These are phyloP conservation scores for Curvularia sp. DNA, from an alignment of 2,329 filamentous ascomycete genomes.

Conservation along the genomic window DNA sequence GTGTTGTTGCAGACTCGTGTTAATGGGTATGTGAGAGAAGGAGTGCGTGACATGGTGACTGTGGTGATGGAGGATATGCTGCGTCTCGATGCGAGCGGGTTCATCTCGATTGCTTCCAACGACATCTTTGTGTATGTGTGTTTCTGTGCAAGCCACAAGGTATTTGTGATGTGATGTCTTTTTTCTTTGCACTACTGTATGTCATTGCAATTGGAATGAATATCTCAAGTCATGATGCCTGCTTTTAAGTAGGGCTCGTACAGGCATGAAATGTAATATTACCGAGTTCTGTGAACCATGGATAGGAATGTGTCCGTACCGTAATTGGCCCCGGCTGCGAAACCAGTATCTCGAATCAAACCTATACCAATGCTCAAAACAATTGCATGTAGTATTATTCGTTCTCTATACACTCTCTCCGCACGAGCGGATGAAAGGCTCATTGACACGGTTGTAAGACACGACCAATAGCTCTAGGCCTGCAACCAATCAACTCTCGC, in stretches of 20 bases:
- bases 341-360: background rate
- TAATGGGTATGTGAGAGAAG: background rate
- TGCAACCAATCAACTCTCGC: background rate
- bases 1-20: background rate
- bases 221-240: too few species aligned
- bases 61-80: background rate
- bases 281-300: background rate
- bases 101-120: background rate
- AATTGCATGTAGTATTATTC: background rate
- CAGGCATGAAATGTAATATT: background rate
- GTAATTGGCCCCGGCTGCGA: background rate
- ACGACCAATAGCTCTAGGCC: background rate
- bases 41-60: background rate
- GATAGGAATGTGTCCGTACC: background rate
- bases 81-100: background rate
- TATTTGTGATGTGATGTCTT: background rate
- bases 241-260: background rate
- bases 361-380: background rate
- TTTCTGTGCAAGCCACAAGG: background rate
- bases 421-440: background rate
- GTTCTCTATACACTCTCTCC: background rate
- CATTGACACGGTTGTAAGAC: background rate
- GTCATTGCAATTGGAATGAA: background rate
- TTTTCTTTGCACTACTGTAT: background rate
- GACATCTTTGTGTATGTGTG: background rate